phyloP scores from a whole-genome alignment of 305 asterid species.

The Fraxinus ornus region DNA sequence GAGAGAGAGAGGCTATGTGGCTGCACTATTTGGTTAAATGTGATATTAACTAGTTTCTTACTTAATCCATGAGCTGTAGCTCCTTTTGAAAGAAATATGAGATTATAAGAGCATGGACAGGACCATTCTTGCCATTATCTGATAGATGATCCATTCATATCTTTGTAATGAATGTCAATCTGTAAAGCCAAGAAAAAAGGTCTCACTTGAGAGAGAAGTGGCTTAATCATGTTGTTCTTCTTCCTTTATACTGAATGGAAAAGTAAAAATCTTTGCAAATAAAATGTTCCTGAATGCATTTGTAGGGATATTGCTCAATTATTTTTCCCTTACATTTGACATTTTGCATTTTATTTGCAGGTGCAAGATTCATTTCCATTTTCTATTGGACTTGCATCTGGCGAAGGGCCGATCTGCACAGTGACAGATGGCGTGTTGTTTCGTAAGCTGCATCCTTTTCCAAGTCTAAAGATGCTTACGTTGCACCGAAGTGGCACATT shows the following conservation, averaged over 20 bases:
- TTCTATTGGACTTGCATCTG: constrained; percentile 74
- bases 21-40: constrained; percentile 10
- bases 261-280: constrained; percentile 3
- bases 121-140: not conserved
- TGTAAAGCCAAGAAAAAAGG: not conserved
- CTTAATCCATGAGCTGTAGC: not conserved
- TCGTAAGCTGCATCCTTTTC: constrained; percentile 68
- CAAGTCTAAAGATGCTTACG: constrained; percentile 67
- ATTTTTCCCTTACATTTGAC: constrained; percentile 11
- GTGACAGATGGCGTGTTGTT: constrained; percentile 53
- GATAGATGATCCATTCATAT: not conserved
- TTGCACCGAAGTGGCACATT: constrained; percentile 62
- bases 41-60: constrained; percentile 2
- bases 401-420: constrained; percentile 51
- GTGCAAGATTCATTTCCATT: constrained; percentile 88
- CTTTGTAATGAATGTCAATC: constrained; percentile 7
- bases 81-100: not conserved
- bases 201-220: constrained; percentile 8
- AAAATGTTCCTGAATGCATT: not conserved
- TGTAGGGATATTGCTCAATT: not conserved
- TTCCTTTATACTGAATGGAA: constrained; percentile 11
- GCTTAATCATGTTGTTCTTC: constrained; percentile 5
- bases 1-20: not conserved
- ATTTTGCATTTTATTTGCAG: constrained; percentile 49
- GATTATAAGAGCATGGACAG: not conserved